These are phyloP conservation scores for Gamarada debralockiae DNA, from an alignment of 495 filamentous ascomycete species.

Conservation along the genomic window DNA sequence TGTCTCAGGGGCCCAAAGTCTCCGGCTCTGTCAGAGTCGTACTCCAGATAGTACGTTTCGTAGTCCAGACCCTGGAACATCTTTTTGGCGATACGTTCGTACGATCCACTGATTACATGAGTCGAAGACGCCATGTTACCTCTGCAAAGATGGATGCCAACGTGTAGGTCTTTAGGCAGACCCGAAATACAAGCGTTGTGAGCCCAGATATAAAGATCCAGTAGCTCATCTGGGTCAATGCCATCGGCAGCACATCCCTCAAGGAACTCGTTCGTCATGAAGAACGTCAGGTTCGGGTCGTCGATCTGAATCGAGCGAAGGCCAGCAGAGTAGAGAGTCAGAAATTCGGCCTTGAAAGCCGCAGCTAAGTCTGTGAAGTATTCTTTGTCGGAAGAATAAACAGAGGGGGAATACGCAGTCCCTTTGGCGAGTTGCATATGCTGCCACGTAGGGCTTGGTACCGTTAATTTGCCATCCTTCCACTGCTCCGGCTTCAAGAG, in stretches of 20 bases:
- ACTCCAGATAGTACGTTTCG: too few relatives aligned
- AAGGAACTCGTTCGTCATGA: background rate
- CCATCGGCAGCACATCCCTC: conserved; percentile 43
- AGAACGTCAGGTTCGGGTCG: conserved; percentile 41
- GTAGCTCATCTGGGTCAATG: conserved; percentile 40
- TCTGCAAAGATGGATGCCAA: conserved; percentile 49
- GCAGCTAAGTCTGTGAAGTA: conserved; percentile 45
- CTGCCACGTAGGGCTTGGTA: conserved; percentile 45
- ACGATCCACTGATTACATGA: conserved; percentile 48
- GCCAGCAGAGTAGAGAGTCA: conserved; percentile 43
- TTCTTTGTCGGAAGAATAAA: conserved; percentile 40
- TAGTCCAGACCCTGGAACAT: conserved; percentile 13
- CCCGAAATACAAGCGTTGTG: conserved; percentile 45
- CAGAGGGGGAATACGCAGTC: conserved; percentile 41
- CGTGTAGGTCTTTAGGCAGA: conserved; percentile 42
- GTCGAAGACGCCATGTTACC: conserved; percentile 37
- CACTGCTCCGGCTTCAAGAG: conserved; percentile 37
- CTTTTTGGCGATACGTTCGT: conserved; percentile 48
- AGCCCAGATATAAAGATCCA: conserved; percentile 45
- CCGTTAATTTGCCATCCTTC: conserved; percentile 44
- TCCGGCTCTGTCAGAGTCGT: too few relatives aligned
- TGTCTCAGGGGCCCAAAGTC: too few relatives aligned
- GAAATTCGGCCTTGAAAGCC: conserved; percentile 41
- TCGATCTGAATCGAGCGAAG: conserved; percentile 47
- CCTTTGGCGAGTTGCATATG: conserved; percentile 46